Evolutionary conservation across 805 yeast genomes (phyloP).

Genomic region (Torulaspora indica): DNA sequence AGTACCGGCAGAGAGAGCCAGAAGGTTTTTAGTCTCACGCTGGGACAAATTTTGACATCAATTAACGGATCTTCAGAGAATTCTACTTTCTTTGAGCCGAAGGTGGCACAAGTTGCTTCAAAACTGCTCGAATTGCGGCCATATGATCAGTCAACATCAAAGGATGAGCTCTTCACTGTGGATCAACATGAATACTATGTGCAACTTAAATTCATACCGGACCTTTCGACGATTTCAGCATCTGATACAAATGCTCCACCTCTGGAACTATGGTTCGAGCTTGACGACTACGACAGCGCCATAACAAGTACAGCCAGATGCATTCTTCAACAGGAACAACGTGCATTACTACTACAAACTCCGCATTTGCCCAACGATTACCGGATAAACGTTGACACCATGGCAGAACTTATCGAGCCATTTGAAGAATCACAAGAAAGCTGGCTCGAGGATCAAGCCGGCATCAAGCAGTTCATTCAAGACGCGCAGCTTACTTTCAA

Average conservation of each 20-base stretch:
- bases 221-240: conserved; percentile 11
- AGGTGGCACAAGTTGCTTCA: conserved; percentile 22
- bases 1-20: conserved; percentile 4
- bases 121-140: conserved; percentile 25
- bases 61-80: not conserved
- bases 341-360: conserved; percentile 22
- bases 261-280: conserved; percentile 31
- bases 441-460: conserved; percentile 42
- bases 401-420: conserved; percentile 17
- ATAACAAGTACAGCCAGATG: conserved; percentile 23
- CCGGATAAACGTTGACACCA: conserved; percentile 20
- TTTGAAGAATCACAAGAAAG: conserved; percentile 24
- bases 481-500: conserved; percentile 18
- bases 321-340: conserved; percentile 21
- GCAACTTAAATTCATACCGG: conserved; percentile 28
- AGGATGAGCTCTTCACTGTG: conserved; percentile 18
- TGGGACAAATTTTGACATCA: conserved; percentile 26
- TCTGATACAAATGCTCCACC: conserved; percentile 17
- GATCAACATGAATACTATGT: conserved; percentile 33
- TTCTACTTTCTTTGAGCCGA: conserved; percentile 23
- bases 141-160: conserved; percentile 11
- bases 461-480: conserved; percentile 39
- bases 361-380: conserved; percentile 28
- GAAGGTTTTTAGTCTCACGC: conserved; percentile 24
- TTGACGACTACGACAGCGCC: conserved; percentile 29